These are phyloP conservation scores for Purshia tridentata DNA, from an alignment of 306 rosid genomes.

Conservation along the genomic window DNA sequence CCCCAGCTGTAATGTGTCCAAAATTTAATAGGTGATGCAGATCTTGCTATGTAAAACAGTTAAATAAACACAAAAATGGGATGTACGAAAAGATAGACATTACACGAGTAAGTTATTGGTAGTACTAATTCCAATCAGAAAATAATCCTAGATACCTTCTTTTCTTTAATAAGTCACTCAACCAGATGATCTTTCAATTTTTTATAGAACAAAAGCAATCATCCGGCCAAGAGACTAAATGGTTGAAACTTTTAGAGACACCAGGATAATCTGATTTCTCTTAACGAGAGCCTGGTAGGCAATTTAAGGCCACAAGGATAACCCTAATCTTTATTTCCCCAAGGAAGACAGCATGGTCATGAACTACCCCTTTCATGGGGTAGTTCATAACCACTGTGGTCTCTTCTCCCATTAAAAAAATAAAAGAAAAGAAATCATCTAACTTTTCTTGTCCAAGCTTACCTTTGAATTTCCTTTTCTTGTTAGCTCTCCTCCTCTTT, in stretches of 20 bases:
- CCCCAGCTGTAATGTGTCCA: conserved; percentile 48
- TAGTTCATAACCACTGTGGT: too few species aligned
- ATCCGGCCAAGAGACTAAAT: not conserved
- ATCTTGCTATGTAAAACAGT: not conserved
- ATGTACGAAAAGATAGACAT: not conserved
- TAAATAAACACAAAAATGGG: conserved; percentile 8
- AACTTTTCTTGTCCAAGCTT: conserved; percentile 9
- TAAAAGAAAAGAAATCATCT: not conserved
- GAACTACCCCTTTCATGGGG: not conserved
- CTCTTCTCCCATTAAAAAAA: not conserved
- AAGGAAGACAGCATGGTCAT: not conserved
- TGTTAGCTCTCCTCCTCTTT: conserved; percentile 84
- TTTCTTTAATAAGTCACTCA: not conserved
- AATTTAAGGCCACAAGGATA: not conserved
- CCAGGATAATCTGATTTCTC: too few species aligned
- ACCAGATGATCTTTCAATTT: not conserved
- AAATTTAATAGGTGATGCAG: conserved; percentile 14
- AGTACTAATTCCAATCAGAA: not conserved
- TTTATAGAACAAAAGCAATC: not conserved
- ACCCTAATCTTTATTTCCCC: not conserved
- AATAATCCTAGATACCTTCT: not conserved
- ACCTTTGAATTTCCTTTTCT: conserved; percentile 92
- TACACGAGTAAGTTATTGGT: not conserved
- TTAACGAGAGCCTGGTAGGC: not conserved
- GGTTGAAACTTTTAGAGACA: not conserved